Evolutionary conservation across 2,329 filamentous ascomycete species (phyloP), one percentile per base, ranked within the genome.

Genomic region (Saccharata proteae): DNA sequence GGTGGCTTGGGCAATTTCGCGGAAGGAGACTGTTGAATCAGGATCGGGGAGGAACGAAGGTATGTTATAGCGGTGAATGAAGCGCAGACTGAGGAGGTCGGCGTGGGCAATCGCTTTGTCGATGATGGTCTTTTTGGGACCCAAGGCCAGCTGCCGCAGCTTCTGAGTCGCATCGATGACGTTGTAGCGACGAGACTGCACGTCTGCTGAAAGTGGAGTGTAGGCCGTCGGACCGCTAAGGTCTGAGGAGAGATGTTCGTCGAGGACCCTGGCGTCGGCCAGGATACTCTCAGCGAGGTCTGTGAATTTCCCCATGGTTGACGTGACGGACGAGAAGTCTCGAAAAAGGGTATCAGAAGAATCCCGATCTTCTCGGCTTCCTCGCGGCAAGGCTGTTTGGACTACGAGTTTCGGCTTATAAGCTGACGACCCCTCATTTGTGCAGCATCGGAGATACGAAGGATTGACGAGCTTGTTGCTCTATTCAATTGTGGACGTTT

Each of bases 151-250:
- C 4, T 21, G 12, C 10, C 19, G 13, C 5, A 40, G 18, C 11
- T 40, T 35, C n/a, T 33, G 26, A 7, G 29, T 24, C 6, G 20
- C 25, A 10, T 30, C 26, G 13, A 35, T 20, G 8, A 38, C 29
- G 16, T 11, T 2, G 12, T 13, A 10, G 8, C 34, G 29, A 9
- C 14, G 14, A 6, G 14, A 11, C 6, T 19, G 13, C 5, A 21
- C 23, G 47, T 40, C 41, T 66, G 62, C 30, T 7, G 24, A 9
- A 16, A 29, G 23, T 9, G 30, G 37, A 14, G 32, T 26, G 20
- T 34, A 30, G n/a, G 19, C 22, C 12, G 21, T 16, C 6, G 26
- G 22, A 23, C n/a, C 30, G 16, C 29, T 16, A 9, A 32, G 32
- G 26, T 18, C 35, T 18, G 17, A 32, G 29, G 13, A 22, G 11